Evolutionary conservation across 2,329 filamentous ascomycete species (phyloP).

Genomic region (Alternaria sp.): DNA sequence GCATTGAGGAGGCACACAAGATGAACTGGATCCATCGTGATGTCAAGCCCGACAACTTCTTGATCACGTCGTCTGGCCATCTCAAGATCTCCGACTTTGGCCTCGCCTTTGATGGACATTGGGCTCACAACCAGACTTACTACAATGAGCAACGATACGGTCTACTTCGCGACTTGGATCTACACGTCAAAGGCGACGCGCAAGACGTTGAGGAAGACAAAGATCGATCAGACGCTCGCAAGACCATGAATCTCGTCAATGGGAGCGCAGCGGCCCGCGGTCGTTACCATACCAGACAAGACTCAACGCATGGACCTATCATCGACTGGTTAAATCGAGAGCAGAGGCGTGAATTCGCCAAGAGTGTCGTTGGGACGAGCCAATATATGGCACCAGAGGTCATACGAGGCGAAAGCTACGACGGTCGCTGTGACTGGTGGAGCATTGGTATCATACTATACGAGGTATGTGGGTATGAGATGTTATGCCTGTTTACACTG

Average conservation of each 20-base stretch:
- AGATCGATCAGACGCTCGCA: conserved; percentile 61
- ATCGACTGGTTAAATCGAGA: conserved; percentile 53
- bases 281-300: conserved; percentile 27
- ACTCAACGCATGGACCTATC: conserved; percentile 38
- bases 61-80: conserved; percentile 87
- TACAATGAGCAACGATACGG: conserved; percentile 83
- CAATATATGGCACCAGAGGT: conserved; percentile 99
- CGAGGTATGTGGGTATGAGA: conserved; percentile 60
- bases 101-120: conserved; percentile 92
- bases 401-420: conserved; percentile 79
- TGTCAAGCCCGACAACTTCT: conserved; percentile 96
- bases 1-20: conserved; percentile 88
- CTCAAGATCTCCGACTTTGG: conserved; percentile 97
- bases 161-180: conserved; percentile 76
- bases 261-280: conserved; percentile 20
- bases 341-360: conserved; percentile 72
- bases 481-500: background rate
- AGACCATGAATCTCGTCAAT: conserved; percentile 49
- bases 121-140: conserved; percentile 88
- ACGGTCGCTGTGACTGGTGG: conserved; percentile 96
- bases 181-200: conserved; percentile 75
- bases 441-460: conserved; percentile 93
- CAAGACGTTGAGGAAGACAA: conserved; percentile 67
- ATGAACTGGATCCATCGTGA: conserved; percentile 93
- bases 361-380: conserved; percentile 90